These are phyloP conservation scores for Linaria vulgaris DNA, from an alignment of 257 asterid genomes.

Conservation along the genomic window DNA sequence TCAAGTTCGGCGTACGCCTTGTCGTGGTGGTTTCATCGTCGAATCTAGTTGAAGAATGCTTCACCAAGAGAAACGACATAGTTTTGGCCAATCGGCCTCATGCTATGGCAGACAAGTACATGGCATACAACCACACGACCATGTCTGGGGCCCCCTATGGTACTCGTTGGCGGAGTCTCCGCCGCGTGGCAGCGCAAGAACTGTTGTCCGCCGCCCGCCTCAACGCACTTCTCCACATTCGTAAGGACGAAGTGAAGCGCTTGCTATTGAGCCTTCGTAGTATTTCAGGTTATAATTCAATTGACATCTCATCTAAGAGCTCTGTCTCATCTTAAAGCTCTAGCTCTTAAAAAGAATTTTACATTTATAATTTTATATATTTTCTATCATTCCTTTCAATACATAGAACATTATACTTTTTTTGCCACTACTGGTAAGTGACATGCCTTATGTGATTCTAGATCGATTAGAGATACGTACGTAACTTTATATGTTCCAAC, in stretches of 20 bases:
- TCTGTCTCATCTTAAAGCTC: too few species aligned
- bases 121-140: slow-evolving; percentile 22
- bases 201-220: slow-evolving; percentile 22
- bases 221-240: not conserved
- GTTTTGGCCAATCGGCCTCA: slow-evolving; percentile 28
- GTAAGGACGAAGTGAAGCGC: slow-evolving; percentile 18
- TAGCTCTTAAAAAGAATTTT: too few species aligned
- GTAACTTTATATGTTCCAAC: too few species aligned
- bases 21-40: slow-evolving; percentile 25
- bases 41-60: slow-evolving; percentile 26
- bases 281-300: not conserved
- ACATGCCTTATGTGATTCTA: too few species aligned
- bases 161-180: slow-evolving; percentile 26
- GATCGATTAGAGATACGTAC: too few species aligned
- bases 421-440: too few species aligned
- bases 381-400: too few species aligned
- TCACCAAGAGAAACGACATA: slow-evolving; percentile 20
- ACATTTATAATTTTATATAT: too few species aligned
- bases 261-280: not conserved
- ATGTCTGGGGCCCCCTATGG: slow-evolving; percentile 13
- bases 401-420: too few species aligned
- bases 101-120: slow-evolving; percentile 1
- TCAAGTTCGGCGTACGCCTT: slow-evolving; percentile 28
- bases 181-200: slow-evolving; percentile 11
- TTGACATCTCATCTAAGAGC: too few species aligned